Conservation (phyloP, 2,329 filamentous ascomycete genomes). For the Arthrobotrys sphaeroides region DNA sequence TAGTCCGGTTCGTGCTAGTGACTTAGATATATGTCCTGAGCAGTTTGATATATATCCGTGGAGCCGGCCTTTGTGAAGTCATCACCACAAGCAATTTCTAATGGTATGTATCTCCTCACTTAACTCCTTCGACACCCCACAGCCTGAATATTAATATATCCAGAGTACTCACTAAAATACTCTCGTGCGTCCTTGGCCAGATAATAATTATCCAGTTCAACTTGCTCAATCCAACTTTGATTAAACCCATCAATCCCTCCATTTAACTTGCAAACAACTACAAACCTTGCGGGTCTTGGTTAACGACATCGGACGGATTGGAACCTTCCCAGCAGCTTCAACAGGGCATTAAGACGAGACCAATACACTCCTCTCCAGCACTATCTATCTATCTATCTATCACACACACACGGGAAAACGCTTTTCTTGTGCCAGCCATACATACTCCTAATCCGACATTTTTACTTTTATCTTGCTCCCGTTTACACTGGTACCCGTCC, state of each 20-base stretch:
- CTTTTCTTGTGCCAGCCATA: background rate
- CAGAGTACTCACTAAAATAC: slow-evolving; percentile 18
- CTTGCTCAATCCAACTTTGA: slow-evolving; percentile 36
- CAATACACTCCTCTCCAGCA: slow-evolving; percentile 2
- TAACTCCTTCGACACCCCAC: slow-evolving; percentile 12
- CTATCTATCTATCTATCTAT: background rate
- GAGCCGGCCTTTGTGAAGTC: slow-evolving; percentile 53
- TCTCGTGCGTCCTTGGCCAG: background rate
- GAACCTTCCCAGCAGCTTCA: slow-evolving; percentile 13
- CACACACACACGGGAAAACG: slow-evolving; percentile 3
- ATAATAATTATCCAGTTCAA: slow-evolving; percentile 21
- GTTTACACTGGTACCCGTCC: background rate
- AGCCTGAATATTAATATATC: slow-evolving; percentile 1
- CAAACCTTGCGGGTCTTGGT: slow-evolving; percentile 46
- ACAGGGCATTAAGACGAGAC: background rate
- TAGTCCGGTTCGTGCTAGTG: slow-evolving; percentile 20
- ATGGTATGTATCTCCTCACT: slow-evolving; percentile 43
- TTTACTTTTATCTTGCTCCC: background rate
- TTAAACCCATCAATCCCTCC: background rate
- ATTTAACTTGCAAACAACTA: slow-evolving; percentile 8
- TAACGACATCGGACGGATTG: slow-evolving; percentile 34
- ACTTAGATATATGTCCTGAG: slow-evolving; percentile 14
- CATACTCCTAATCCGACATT: background rate
- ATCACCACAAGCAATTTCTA: slow-evolving; percentile 54
- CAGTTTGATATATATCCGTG: slow-evolving; percentile 55